Evolutionary conservation across 1,284 basidiomycete genomes (phyloP), one percentile per base, ranked within the genome.

Genomic region (Pyrrhoderma noxium): DNA sequence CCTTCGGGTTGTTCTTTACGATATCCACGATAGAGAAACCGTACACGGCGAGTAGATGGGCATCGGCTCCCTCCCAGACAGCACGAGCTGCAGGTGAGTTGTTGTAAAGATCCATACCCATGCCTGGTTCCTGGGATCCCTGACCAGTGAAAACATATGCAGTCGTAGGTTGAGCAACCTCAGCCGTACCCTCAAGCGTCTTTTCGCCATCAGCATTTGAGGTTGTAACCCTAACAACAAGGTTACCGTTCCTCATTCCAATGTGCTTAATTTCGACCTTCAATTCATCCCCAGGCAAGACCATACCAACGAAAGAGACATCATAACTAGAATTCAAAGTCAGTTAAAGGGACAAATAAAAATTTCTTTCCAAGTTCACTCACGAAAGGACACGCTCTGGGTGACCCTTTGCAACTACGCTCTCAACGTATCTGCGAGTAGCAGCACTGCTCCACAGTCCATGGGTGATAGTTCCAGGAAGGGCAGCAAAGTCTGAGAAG

Each of bases 91-190:
- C 93, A 39, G 90, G 85, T 9, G 93, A 97, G 59, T 73, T 82
- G 67, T 84, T 87, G 77, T 98, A 99, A 2, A 99, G 79, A 61
- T 98, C 94, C 94, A 99, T 98, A 38, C 96, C 95, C 95, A 99
- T 99, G 36, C 94, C 93, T 45, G 88, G 85, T 69, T 99, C 95
- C 69, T 99, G 96, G 21, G 93, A 98, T 51, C 95, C 95, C 68
- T 99, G 95, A 46, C 95, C 95, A 49, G 95, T 99, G 77, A 98
- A 98, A 63, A 97, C 93, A 63, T 98, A 98, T 46, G 91, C 91
- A 14, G 94, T 96, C 13, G 84, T 82, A 2, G 92, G 84, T 69
- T 98, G 95, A 13, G 84, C 84, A 57, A 98, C 92, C 67, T 97
- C 93, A 1, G 95, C 90, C 18, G 88, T 81, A 39, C 95, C 95